A percentile compares a stretch with the other conserved stretches of the same genome.
Evolutionary conservation across 2,329 filamentous ascomycete species (phyloP).

Genomic region (Talaromyces sp.): DNA sequence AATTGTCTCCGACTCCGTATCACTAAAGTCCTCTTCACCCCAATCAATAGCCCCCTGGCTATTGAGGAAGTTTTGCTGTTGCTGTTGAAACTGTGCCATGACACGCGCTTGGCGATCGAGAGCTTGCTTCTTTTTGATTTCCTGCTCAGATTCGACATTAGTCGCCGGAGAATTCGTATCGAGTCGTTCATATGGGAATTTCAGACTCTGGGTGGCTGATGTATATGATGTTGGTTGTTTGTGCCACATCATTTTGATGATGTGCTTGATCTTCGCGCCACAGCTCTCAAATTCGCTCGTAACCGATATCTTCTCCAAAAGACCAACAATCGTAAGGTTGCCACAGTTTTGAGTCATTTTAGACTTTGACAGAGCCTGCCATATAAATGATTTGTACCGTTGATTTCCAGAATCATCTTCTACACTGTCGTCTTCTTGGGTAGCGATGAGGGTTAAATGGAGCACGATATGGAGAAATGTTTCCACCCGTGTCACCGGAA

Average conservation of each 20-base stretch:
- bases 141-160: slow-evolving; percentile 54
- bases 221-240: slow-evolving; percentile 71
- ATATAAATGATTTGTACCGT: slow-evolving; percentile 61
- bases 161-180: slow-evolving; percentile 76
- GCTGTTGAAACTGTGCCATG: slow-evolving; percentile 97
- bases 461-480: slow-evolving; percentile 87
- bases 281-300: slow-evolving; percentile 76
- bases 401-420: slow-evolving; percentile 48
- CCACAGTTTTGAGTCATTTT: slow-evolving; percentile 41
- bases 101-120: slow-evolving; percentile 84
- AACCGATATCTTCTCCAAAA: slow-evolving; percentile 49
- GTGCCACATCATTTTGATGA: slow-evolving; percentile 79
- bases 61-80: slow-evolving; percentile 90
- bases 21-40: slow-evolving; percentile 75
- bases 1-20: slow-evolving; percentile 47
- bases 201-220: slow-evolving; percentile 54
- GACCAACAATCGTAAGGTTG: slow-evolving; percentile 46
- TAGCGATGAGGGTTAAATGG: slow-evolving; percentile 78
- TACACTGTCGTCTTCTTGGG: slow-evolving; percentile 69
- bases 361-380: slow-evolving; percentile 60
- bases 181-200: slow-evolving; percentile 68
- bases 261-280: slow-evolving; percentile 75
- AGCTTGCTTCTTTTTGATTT: slow-evolving; percentile 85
- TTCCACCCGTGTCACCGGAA: slow-evolving; percentile 79
- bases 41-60: slow-evolving; percentile 84